These are phyloP conservation scores for Endogone sp. DNA, from an alignment of 192 early-diverging fungal genomes.

Conservation along the genomic window DNA sequence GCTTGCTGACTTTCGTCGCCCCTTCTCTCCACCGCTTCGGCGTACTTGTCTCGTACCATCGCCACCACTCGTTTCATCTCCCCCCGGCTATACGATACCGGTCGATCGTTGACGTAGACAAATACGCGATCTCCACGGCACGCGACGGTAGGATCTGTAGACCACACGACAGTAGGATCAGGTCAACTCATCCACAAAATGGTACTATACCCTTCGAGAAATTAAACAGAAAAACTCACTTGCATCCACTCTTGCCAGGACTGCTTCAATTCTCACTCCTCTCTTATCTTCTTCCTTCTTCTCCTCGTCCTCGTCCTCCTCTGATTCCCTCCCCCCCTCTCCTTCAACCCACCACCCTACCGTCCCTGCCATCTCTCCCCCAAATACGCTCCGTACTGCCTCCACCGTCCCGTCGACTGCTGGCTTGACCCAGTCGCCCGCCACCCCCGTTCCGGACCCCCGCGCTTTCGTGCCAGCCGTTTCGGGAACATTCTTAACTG, in stretches of 20 bases:
- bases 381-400: constrained; percentile 16
- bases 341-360: constrained; percentile 13
- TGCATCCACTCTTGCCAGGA: constrained; percentile 19
- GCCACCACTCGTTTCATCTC: constrained; percentile 26
- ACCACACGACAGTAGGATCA: no score
- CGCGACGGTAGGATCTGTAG: constrained; percentile 16
- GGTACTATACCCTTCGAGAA: no score
- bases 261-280: constrained; percentile 6
- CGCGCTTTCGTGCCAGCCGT: constrained; percentile 5
- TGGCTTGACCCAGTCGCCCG: constrained; percentile 25
- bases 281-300: background rate
- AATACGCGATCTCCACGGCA: constrained; percentile 25
- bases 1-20: background rate
- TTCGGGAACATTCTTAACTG: constrained; percentile 5
- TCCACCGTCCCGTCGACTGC: constrained; percentile 3
- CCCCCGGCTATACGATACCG: constrained; percentile 20
- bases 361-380: background rate
- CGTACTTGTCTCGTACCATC: constrained; percentile 16
- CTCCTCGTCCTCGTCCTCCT: background rate
- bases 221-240: background rate
- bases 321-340: background rate
- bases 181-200: no score
- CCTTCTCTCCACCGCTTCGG: background rate
- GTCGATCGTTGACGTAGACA: constrained; percentile 34
- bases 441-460: background rate